Evolutionary conservation across 805 yeast genomes (phyloP).

Genomic region (Zygosaccharomyces gambellarensis): DNA sequence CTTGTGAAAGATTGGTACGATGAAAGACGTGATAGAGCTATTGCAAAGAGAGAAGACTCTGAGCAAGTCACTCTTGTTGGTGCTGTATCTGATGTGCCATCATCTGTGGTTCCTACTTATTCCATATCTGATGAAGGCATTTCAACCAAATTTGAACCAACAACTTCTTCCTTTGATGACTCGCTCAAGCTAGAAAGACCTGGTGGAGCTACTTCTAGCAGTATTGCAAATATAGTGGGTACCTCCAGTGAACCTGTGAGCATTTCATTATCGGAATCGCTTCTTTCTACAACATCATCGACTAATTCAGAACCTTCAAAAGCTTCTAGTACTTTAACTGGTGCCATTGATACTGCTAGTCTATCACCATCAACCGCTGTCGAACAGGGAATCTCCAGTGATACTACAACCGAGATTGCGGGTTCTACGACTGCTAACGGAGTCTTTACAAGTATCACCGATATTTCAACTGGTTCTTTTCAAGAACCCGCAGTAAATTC

Average conservation of each 20-base stretch:
- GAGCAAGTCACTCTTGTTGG: conserved; percentile 19
- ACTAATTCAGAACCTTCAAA: neutral
- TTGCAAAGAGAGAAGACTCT: conserved; percentile 13
- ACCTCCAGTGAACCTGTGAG: neutral
- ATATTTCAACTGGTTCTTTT: neutral
- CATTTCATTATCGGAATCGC: neutral
- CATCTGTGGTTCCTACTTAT: neutral
- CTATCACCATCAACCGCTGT: neutral
- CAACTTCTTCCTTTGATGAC: neutral
- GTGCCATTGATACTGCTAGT: neutral
- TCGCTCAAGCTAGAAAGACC: neutral
- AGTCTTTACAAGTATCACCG: neutral
- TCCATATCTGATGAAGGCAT: neutral
- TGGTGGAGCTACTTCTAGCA: neutral
- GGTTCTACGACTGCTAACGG: neutral
- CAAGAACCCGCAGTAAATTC: neutral
- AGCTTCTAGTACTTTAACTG: neutral
- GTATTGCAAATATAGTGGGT: neutral
- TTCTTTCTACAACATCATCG: neutral
- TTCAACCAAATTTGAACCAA: neutral
- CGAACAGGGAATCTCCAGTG: neutral
- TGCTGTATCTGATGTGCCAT: neutral
- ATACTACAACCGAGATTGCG: neutral
- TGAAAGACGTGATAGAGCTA: conserved; percentile 16
- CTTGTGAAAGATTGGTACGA: conserved; percentile 18